Evolutionary conservation across 805 yeast genomes (phyloP), one percentile per base, ranked within the genome.

Genomic region (Saccharomycopsis microspora): DNA sequence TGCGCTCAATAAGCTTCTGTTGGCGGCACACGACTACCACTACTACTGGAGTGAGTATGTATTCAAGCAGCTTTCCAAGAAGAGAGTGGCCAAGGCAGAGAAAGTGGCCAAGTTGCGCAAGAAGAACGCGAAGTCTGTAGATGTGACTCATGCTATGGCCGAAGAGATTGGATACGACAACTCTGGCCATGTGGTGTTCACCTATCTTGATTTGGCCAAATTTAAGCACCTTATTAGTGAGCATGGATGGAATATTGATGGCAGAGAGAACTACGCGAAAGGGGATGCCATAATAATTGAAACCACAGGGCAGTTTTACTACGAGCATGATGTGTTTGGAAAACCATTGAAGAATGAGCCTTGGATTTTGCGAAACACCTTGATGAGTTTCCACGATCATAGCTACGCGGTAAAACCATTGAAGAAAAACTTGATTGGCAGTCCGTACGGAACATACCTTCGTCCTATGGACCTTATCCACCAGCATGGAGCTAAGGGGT

Each of bases 221-320:
- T 57, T 64, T 40, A 56, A 58, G 1, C 54, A 60, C 9, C 51
- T 56, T 47, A 57, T 56, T 32, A 45, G 51, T 42, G 49, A 54
- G 38, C 39, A 45, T 10, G 51, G 50, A 8, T 45, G 53, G 49
- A 50, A 50, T 19, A 52, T 50, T 3, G 71, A 78, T 75, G 63
- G 65, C 9, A 58, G 66, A 32, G 58, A 67, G n/a, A 47, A 56
- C 0, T 70, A 65, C 52, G 51, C 60, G 6, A 58, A 64, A 2
- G 90, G 89, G 4, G 85, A 82, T 58, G 66, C 76, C 0, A 56
- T 84, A 1, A 60, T 84, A 2, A 62, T 81, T 34, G 73, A 65
- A 59, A 67, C 61, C 52, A 53, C 49, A 53, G 70, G 67, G 55
- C 65, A 54, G 46, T 55, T 61, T 49, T 69, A 57, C 50, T 66